Percentiles rank a stretch among this genome's conserved stretches.
phyloP scores from a whole-genome alignment of 257 asterid genomes.

The Capsicum pubescens region DNA sequence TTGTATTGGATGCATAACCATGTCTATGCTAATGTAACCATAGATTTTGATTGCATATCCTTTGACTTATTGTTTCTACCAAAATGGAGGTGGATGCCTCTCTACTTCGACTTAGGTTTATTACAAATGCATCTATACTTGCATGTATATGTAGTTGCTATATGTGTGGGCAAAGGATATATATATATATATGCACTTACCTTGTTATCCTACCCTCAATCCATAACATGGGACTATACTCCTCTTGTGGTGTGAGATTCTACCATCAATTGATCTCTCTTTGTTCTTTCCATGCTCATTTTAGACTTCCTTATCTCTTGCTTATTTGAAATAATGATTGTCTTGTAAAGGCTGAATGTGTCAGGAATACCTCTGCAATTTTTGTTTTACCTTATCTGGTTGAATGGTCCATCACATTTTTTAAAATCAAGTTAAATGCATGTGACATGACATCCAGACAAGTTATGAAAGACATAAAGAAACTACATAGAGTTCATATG shows the following conservation, averaged over 20 bases:
- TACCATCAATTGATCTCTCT: constrained; percentile 17
- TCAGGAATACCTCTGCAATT: neutral
- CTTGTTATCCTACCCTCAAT: neutral
- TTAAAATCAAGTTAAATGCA: neutral
- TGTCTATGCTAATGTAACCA: neutral
- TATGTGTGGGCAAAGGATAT: neutral
- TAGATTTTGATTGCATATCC: constrained; percentile 20
- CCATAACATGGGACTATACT: neutral
- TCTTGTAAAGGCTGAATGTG: neutral
- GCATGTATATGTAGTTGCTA: neutral
- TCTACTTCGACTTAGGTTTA: neutral
- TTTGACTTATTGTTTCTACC: constrained; percentile 3
- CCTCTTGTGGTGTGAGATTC: neutral
- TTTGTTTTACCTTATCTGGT: constrained; percentile 4
- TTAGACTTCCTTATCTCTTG: neutral
- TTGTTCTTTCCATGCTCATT: constrained; percentile 13
- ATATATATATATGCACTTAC: neutral
- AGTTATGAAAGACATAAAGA: neutral
- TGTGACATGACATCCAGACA: neutral
- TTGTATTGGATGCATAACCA: constrained; percentile 4
- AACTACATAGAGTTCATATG: neutral
- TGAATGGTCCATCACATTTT: neutral
- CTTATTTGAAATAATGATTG: neutral
- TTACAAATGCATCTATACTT: constrained; percentile 5
- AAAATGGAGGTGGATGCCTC: neutral